Evolutionary conservation across 345 rosid species (phyloP).

Genomic region (Hypericum androsaemum): DNA sequence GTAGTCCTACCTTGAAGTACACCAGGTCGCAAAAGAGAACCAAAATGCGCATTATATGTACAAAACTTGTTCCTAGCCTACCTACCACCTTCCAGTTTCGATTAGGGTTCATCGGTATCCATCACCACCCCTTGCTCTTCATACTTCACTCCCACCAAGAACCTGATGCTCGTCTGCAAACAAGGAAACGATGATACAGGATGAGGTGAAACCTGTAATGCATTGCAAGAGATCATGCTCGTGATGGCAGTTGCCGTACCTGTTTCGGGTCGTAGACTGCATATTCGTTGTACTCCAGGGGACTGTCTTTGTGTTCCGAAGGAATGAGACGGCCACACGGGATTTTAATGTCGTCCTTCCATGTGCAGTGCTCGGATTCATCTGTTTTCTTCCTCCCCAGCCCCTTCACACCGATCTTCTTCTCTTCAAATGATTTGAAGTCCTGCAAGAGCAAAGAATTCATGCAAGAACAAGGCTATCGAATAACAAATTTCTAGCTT

Average conservation of each 20-base stretch:
- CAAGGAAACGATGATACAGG: too few relatives aligned
- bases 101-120: slow-evolving; percentile 19
- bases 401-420: slow-evolving; percentile 58
- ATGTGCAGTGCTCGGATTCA: slow-evolving; percentile 50
- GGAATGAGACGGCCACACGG: slow-evolving; percentile 63
- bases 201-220: too few relatives aligned
- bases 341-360: slow-evolving; percentile 56
- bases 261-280: slow-evolving; percentile 70
- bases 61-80: background rate
- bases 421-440: slow-evolving; percentile 43
- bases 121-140: slow-evolving; percentile 40
- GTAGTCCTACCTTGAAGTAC: too few relatives aligned
- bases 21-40: too few relatives aligned
- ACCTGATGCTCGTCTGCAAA: slow-evolving; percentile 50
- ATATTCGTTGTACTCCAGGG: slow-evolving; percentile 68
- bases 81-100: background rate
- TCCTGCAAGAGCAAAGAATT: slow-evolving; percentile 21
- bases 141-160: slow-evolving; percentile 62
- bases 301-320: slow-evolving; percentile 51
- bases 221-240: background rate
- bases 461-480: too few relatives aligned
- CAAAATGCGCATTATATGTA: background rate
- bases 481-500: too few relatives aligned
- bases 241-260: slow-evolving; percentile 22
- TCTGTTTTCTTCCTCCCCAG: slow-evolving; percentile 66